Evolutionary conservation across 1,284 basidiomycete species (phyloP).

Genomic region (Ganoderma multipileum): DNA sequence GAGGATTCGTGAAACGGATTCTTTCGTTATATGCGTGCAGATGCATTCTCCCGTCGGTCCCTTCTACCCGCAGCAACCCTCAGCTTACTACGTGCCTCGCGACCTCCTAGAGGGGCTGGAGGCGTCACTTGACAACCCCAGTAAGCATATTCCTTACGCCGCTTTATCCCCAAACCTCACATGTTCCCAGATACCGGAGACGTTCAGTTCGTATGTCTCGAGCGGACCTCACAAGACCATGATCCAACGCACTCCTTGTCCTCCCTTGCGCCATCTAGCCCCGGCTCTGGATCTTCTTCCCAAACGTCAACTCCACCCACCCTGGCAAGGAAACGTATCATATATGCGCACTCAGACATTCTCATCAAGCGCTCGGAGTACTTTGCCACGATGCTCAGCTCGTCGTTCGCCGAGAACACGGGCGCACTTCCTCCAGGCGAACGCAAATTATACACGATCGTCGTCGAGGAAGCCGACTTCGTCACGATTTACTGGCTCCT

Average conservation of each 20-base stretch:
- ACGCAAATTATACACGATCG: conserved; percentile 66
- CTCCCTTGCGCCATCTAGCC: conserved; percentile 38
- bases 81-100: conserved; percentile 67
- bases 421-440: conserved; percentile 49
- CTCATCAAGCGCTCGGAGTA: conserved; percentile 79
- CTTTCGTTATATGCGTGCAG: conserved; percentile 73
- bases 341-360: conserved; percentile 86
- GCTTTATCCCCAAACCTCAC: conserved; percentile 17
- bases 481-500: conserved; percentile 85
- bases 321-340: conserved; percentile 68
- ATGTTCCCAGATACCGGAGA: conserved; percentile 52
- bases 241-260: conserved; percentile 36
- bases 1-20: conserved; percentile 64
- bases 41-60: conserved; percentile 73
- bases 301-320: conserved; percentile 49
- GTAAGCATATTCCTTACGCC: conserved; percentile 45
- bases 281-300: conserved; percentile 47
- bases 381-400: conserved; percentile 80
- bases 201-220: conserved; percentile 74
- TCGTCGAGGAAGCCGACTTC: conserved; percentile 85
- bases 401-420: conserved; percentile 70
- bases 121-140: conserved; percentile 67
- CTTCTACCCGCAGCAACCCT: conserved; percentile 69
- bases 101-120: conserved; percentile 69
- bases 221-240: conserved; percentile 51